phyloP scores from a whole-genome alignment of 1,139 yeast genomes.

The Ogataea hybrid region DNA sequence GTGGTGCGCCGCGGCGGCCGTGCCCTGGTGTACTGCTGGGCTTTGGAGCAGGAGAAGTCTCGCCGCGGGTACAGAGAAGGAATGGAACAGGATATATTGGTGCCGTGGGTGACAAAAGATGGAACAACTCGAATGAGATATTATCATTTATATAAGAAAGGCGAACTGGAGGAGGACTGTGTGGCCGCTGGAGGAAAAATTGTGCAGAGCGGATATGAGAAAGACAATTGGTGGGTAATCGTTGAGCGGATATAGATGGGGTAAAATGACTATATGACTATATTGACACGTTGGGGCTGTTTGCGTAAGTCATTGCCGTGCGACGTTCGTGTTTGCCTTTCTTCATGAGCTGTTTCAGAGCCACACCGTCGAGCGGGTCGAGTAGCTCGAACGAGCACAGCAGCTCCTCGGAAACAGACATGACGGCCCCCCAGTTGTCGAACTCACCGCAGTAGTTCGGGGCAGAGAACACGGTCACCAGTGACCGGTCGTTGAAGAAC shows the following conservation, averaged over 20 bases:
- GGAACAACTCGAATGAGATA: slow-evolving; percentile 69
- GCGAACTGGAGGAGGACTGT: slow-evolving; percentile 76
- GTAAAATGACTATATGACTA: slow-evolving; percentile 8
- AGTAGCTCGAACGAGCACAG: slow-evolving; percentile 88
- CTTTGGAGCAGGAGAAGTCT: slow-evolving; percentile 84
- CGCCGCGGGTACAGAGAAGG: slow-evolving; percentile 87
- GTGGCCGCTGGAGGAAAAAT: slow-evolving; percentile 63
- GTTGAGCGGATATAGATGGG: slow-evolving; percentile 32
- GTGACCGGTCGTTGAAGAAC: slow-evolving; percentile 88
- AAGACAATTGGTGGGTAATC: slow-evolving; percentile 92
- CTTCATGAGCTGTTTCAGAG: slow-evolving; percentile 89
- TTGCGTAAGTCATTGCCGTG: slow-evolving; percentile 38
- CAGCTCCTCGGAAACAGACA: slow-evolving; percentile 92
- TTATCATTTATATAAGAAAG: slow-evolving; percentile 81
- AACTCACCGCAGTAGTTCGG: slow-evolving; percentile 98
- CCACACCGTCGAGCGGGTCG: slow-evolving; percentile 91
- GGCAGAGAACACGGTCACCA: slow-evolving; percentile 94
- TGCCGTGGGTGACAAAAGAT: slow-evolving; percentile 75
- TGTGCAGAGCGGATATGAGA: slow-evolving; percentile 78
- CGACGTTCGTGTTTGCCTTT: slow-evolving; percentile 80
- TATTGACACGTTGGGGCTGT: slow-evolving; percentile 19
- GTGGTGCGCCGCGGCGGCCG: slow-evolving; percentile 60
- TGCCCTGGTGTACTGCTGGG: slow-evolving; percentile 91
- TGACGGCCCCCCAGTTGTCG: slow-evolving; percentile 99
- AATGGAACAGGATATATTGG: slow-evolving; percentile 89